Conservation (phyloP, 371 early-diverging fungal genomes). For the Synchytrium microbalum region DNA sequence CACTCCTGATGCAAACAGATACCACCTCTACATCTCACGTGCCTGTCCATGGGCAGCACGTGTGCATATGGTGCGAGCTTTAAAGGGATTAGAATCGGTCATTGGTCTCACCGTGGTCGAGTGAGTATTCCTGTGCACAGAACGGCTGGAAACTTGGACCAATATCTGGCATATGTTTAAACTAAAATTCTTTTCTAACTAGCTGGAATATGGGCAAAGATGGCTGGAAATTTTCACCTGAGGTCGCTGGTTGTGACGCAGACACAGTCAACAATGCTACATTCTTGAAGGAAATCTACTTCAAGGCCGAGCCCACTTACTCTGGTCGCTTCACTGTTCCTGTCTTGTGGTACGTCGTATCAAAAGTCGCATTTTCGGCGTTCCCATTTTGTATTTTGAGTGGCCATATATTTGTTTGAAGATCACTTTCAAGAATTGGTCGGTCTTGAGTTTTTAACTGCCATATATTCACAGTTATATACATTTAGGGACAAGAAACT, state of each 20-base stretch:
- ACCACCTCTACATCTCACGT: constrained; percentile 48
- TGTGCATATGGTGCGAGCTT: constrained; percentile 68
- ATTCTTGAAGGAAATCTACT: constrained; percentile 78
- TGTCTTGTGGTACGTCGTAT: constrained; percentile 25
- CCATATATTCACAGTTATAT: no score
- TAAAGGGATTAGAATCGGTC: constrained; percentile 76
- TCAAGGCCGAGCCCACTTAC: constrained; percentile 75
- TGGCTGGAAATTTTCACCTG: background rate
- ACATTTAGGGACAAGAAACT: constrained; percentile 79
- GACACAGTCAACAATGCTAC: constrained; percentile 34
- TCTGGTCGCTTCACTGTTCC: constrained; percentile 70
- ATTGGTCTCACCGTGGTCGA: constrained; percentile 81
- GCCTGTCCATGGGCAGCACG: constrained; percentile 95
- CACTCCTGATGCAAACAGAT: constrained; percentile 58
- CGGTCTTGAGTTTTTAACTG: no score
- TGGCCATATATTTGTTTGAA: no score
- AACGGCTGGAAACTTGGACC: constrained; percentile 62
- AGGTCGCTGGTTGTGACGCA: background rate
- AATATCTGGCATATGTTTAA: background rate
- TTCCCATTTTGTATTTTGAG: constrained; percentile 76
- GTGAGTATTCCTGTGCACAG: constrained; percentile 62
- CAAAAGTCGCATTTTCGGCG: no score
- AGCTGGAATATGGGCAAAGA: constrained; percentile 4
- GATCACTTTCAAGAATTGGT: no score
- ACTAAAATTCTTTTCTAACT: no score